These are phyloP conservation scores for Solanum neorickii DNA, from an alignment of 257 asterid species.

Conservation along the genomic window DNA sequence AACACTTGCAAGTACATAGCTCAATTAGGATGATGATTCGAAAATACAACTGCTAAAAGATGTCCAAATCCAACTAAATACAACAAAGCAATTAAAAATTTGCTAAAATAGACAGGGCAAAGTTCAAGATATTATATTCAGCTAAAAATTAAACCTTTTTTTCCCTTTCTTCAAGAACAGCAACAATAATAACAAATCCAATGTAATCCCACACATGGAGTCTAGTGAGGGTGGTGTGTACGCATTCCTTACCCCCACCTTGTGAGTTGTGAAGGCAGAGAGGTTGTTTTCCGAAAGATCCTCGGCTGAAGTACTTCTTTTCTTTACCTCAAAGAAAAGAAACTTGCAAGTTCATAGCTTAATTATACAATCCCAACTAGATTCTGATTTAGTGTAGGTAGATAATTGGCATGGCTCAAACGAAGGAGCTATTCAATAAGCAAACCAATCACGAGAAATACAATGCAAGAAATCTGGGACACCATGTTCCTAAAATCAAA, in stretches of 20 bases:
- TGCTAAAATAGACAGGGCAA: not conserved
- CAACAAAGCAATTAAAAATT: not conserved
- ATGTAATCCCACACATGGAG: not conserved
- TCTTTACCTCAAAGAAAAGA: not conserved
- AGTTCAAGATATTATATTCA: not conserved
- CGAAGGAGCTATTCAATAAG: not conserved
- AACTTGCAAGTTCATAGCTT: not conserved
- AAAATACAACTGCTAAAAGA: not conserved
- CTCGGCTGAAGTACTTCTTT: not conserved
- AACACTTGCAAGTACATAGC: not conserved
- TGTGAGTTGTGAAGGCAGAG: not conserved
- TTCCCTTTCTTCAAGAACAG: not conserved
- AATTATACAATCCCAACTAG: not conserved
- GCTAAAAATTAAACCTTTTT: not conserved
- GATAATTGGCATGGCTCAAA: not conserved
- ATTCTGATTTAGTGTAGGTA: not conserved
- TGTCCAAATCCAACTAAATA: not conserved
- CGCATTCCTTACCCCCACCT: not conserved
- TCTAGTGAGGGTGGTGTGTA: not conserved
- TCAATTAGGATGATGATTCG: not conserved
- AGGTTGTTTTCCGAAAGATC: not conserved
- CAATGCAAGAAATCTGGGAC: not conserved
- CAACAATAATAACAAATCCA: not conserved
- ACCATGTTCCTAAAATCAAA: not conserved
- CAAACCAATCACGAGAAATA: not conserved